Base-by-base conservation (phyloP, 306 rosid genomes). In the Alnus rubra region DNA sequence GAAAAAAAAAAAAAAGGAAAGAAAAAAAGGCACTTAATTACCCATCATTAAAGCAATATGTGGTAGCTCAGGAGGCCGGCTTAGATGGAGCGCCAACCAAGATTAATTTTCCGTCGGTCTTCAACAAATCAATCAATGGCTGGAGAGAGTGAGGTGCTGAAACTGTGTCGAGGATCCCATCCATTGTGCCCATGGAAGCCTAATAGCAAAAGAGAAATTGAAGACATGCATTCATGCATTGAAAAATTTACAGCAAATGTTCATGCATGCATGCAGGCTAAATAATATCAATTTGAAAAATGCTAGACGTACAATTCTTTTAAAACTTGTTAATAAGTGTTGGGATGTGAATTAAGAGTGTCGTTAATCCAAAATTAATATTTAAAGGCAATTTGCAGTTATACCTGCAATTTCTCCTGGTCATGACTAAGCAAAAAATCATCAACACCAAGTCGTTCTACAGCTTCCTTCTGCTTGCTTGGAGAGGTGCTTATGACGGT, bases 401-500 rank as follows among this genome's bases (percentile, higher is more conserved):
- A 37, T 37, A 65, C 50, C 71, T 35, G 50, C 28, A 37, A 65
- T 39, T 65, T 47, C 6, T 39, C 71, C 8, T 67, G 31, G 71
- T 67, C 71, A 67, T 67, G 50, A 16, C 50, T 67, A 9, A 67
- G 49, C 71, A 39, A 39, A 39, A 67, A 67, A 3, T 18, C 10
- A 39, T 67, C 50, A n/a, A 18, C 71, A 18, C 71, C 50, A 42
- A 67, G 49, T 11, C 7, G 31, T 8, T 67, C 71, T 5, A 39
- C 1, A 7, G 71, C 71, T 39, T 67, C 50, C 50, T 67, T 67
- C 5, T 16, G 50, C 71, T 67, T 67, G 50, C 28, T 18, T 67
- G 71, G 15, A 4, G 71, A 39, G 71, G 30, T 67, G 71, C 71
- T 67, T 37, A 67, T 67, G 39, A 39, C 31, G 8, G 50, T 67